Evolutionary conservation across 2,329 filamentous ascomycete species (phyloP).

Genomic region (Ceratocystis diversiconidia): DNA sequence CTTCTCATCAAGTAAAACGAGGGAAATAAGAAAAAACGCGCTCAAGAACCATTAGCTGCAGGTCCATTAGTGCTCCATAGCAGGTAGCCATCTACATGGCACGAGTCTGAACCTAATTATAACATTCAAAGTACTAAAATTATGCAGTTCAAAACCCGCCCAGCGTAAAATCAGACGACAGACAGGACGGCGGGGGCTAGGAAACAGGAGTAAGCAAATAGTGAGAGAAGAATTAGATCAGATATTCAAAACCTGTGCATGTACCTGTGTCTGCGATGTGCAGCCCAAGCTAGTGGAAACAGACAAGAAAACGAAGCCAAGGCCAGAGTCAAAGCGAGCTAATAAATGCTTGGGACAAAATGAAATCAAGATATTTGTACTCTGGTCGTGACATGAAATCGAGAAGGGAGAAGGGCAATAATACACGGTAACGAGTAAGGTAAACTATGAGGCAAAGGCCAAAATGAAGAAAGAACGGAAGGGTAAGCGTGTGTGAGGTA

Average conservation of each 20-base stretch:
- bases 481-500: not conserved
- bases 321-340: not conserved
- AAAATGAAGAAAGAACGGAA: not conserved
- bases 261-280: too few relatives aligned
- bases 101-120: not conserved
- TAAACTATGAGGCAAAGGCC: too few relatives aligned
- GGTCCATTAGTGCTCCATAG: too few relatives aligned
- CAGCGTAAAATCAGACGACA: constrained; percentile 7
- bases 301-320: not conserved
- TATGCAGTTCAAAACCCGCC: not conserved
- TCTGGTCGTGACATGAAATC: not conserved
- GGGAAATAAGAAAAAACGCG: not conserved
- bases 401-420: not conserved
- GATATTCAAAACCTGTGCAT: not conserved
- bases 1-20: not conserved
- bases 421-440: too few relatives aligned
- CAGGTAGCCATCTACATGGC: not conserved
- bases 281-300: not conserved
- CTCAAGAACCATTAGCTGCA: not conserved
- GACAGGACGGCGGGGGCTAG: constrained; percentile 2
- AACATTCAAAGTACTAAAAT: not conserved
- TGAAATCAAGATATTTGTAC: not conserved
- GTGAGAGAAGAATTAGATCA: not conserved
- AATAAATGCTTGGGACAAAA: not conserved
- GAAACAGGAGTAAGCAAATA: not conserved